Evolutionary conservation across 495 filamentous ascomycete genomes (phyloP), one percentile per base, ranked within the genome.

Genomic region (Daldinia grandis): DNA sequence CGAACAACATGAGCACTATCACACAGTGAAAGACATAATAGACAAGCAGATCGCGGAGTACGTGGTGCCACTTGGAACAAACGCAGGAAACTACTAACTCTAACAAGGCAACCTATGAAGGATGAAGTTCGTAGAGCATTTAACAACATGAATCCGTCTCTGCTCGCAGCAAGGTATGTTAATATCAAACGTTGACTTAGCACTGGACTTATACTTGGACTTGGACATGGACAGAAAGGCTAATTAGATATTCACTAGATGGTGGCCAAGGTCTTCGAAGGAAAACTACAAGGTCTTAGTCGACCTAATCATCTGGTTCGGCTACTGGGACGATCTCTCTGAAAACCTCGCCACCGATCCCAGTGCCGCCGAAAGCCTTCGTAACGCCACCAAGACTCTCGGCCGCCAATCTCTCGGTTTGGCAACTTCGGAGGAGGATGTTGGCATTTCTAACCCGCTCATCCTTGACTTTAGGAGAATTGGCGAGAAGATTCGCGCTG

Each of bases 261-360:
- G 71, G 71, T 76, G 74, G 74, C 74, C 74, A 9, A 67, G 53
- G 0, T 15, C 68, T 35, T 58, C 71, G 0, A 58, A 42, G 50
- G 47, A 71, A 7, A 58, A 60, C 15, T 76, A 72, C 31, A 40
- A 35, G 1, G 42, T 67, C 42, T 21, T 76, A 44, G 44, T 63
- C 19, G 71, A 76, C 28, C 8, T 72, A 27, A 68, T 76, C 21
- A 69, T 74, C 10, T 76, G 71, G 71, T 74, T 76, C 33, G 58
- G 47, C n/a, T 38, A 74, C 47, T 76, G 68, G 64, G 74, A 76
- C 4, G 74, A 76, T 24, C 62, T 64, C 56, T 62, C 72, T 17
- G 74, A 76, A 62, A 57, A 47, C 7, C 62, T 74, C 28, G 30
- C 24, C 0, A n/a, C 65, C 2, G 56, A 76, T 12, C 58, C 65